phyloP scores from a whole-genome alignment of 2,329 filamentous ascomycete genomes.

The Neonectria sp. region DNA sequence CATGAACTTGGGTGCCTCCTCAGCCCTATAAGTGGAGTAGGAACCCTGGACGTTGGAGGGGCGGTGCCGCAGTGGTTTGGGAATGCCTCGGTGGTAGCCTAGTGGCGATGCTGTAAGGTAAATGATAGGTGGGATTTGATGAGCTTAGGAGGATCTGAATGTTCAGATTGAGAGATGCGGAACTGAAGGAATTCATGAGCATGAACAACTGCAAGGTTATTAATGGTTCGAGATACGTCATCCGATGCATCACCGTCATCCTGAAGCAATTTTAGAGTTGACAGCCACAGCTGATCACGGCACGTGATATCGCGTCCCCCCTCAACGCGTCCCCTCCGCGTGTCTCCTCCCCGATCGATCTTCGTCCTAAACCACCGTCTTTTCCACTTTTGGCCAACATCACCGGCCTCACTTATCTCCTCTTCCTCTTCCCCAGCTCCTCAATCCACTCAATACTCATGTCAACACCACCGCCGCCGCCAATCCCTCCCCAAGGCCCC shows the following conservation, averaged over 20 bases:
- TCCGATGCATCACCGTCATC: constrained; percentile 2
- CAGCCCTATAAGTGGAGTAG: constrained; percentile 51
- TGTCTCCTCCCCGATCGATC: background rate
- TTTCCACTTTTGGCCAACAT: background rate
- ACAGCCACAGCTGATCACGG: background rate
- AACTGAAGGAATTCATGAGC: background rate
- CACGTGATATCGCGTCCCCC: constrained; percentile 48
- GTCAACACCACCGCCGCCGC: constrained; percentile 3
- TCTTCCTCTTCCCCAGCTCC: constrained; percentile 17
- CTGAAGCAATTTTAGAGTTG: constrained; percentile 5
- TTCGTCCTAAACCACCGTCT: constrained; percentile 18
- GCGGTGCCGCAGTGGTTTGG: constrained; percentile 23
- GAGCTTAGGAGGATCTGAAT: background rate
- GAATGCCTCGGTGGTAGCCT: constrained; percentile 4
- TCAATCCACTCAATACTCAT: background rate
- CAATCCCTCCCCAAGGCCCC: constrained; percentile 20
- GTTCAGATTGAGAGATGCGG: background rate
- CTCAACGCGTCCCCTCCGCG: constrained; percentile 42
- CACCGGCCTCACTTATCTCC: background rate
- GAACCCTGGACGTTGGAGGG: constrained; percentile 26
- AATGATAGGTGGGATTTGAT: background rate
- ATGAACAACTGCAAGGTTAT: background rate
- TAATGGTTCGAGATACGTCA: constrained; percentile 14
- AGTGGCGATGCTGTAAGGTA: background rate
- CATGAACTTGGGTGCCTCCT: constrained; percentile 46